Base-by-base conservation (phyloP, 139 green algal genomes). In the Marvania coccoides region DNA sequence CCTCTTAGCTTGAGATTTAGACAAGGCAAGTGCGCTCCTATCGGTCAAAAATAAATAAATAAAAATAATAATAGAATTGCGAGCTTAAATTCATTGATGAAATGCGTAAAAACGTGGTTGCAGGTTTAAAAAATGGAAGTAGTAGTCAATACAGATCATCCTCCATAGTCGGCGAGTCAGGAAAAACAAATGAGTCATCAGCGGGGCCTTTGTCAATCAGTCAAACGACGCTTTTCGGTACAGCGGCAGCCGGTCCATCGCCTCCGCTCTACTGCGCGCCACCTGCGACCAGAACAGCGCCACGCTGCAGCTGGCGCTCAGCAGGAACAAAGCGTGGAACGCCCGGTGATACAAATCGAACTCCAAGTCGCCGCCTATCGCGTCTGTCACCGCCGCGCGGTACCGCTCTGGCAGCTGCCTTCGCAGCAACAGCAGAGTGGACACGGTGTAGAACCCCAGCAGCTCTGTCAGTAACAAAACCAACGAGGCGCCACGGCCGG, bases 341-440 rank as follows among this genome's bases (percentile, higher is more conserved):
- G 33, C 65, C 15, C 65, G 47, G 58, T 95, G 87, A 68, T 93
- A 92, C 61, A 85, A 88, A 59, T 95, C 80, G 57, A 93, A 95
- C 60, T 94, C 81, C 62, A 95, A 72, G 57, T 91, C 79, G 2
- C 82, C 85, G 6, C 88, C 88, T 24, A 95, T 71, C 12, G 81
- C 88, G 12, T 55, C 51, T 39, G 85, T 83, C 38, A 95, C 75
- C 31, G 67, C 37, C 26, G 35, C 37, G 39, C 74, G 80, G 75
- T 95, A 88, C 31, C 79, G 80, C 23, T 83, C 53, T 3, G 76
- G 76, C 56, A 96, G 75, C 56, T 92, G 85, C 58, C 85, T 82
- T 10, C 89, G 75, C 24, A 96, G 89, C 47, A 96, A 83, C 63
- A 95, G 80, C 54, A 95, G 67, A 13, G 79, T 85, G 36, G 83